Percentiles rank a stretch among this genome's conserved stretches.
These are phyloP conservation scores for Ballota nigra DNA, from an alignment of 257 asterid genomes.

Conservation along the genomic window DNA sequence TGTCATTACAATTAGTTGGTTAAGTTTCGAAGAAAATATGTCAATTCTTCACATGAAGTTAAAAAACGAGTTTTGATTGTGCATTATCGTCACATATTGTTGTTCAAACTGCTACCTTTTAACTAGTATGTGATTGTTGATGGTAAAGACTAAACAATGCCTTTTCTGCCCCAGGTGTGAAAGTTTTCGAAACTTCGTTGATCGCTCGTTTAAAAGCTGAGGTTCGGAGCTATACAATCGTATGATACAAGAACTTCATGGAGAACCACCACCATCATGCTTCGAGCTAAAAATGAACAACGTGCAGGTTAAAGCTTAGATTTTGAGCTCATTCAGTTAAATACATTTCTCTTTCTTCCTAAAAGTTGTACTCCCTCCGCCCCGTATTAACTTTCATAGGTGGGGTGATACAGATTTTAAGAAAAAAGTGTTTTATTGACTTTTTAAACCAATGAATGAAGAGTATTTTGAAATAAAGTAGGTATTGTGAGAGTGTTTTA, in stretches of 20 bases:
- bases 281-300: slow-evolving; percentile 49
- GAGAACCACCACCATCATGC: slow-evolving; percentile 33
- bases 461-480: too few species aligned
- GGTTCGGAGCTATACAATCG: slow-evolving; percentile 5
- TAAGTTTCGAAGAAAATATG: neutral
- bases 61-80: neutral
- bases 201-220: slow-evolving; percentile 18
- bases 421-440: too few species aligned
- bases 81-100: neutral
- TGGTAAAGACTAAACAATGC: slow-evolving; percentile 7
- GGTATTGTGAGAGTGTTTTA: too few species aligned
- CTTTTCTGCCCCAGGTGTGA: slow-evolving; percentile 30
- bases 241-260: slow-evolving; percentile 32
- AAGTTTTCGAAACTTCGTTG: slow-evolving; percentile 16
- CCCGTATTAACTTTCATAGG: too few species aligned
- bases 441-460: too few species aligned
- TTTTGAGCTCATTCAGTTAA: slow-evolving; percentile 1
- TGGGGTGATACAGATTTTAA: too few species aligned
- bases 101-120: neutral
- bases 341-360: neutral
- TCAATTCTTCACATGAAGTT: neutral
- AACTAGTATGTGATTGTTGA: neutral
- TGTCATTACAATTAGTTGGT: neutral
- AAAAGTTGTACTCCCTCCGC: neutral
- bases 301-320: slow-evolving; percentile 31